These are phyloP conservation scores for Xylaria digitata DNA, from an alignment of 2,329 filamentous ascomycete species.

Conservation along the genomic window DNA sequence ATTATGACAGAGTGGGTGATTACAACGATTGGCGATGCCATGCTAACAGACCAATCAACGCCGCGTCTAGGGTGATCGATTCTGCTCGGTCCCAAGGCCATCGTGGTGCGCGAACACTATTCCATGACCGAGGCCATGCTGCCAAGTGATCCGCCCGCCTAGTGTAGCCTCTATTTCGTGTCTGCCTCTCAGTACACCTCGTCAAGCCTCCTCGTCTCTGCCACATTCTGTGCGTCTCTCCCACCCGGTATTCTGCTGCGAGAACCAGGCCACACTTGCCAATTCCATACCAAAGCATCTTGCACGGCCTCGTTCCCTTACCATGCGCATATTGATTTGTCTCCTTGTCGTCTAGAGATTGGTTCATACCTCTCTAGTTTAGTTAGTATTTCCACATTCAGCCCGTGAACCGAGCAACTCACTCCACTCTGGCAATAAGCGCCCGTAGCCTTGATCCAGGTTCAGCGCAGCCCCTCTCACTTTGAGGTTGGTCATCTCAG, in stretches of 20 bases:
- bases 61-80: slow-evolving; percentile 10
- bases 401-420: slow-evolving; percentile 39
- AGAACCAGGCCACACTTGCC: slow-evolving; percentile 20
- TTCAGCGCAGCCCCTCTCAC: slow-evolving; percentile 37
- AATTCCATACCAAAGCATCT: slow-evolving; percentile 28
- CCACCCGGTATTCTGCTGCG: slow-evolving; percentile 11
- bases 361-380: slow-evolving; percentile 22
- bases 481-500: slow-evolving; percentile 39
- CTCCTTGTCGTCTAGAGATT: slow-evolving; percentile 27
- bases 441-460: slow-evolving; percentile 42
- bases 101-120: slow-evolving; percentile 35
- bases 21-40: slow-evolving; percentile 36
- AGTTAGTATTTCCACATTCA: slow-evolving; percentile 48
- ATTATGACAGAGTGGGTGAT: slow-evolving; percentile 34
- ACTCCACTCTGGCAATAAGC: slow-evolving; percentile 48
- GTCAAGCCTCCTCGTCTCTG: slow-evolving; percentile 40
- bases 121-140: slow-evolving; percentile 20
- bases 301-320: slow-evolving; percentile 46
- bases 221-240: slow-evolving; percentile 38
- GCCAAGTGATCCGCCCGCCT: slow-evolving; percentile 39
- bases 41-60: slow-evolving; percentile 28
- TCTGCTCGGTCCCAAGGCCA: slow-evolving; percentile 1
- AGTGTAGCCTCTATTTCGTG: slow-evolving; percentile 29
- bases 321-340: slow-evolving; percentile 33
- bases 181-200: slow-evolving; percentile 44